A percentile compares a stretch with the other conserved stretches of the same genome.
These are phyloP conservation scores for Mycena haematopus DNA, from an alignment of 768 basidiomycete genomes.

Conservation along the genomic window DNA sequence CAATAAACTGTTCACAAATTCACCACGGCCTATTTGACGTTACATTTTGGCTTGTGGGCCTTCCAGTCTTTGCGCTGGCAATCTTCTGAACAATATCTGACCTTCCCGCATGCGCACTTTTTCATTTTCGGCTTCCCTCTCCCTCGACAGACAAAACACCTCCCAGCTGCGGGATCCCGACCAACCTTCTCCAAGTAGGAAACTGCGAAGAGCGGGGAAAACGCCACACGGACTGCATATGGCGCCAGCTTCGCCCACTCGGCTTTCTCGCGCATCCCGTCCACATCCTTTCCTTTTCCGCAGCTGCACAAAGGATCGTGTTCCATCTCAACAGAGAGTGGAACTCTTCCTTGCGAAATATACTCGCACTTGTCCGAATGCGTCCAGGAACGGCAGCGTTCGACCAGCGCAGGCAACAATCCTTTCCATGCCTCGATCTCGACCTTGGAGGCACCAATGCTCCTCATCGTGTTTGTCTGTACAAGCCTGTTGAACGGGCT, in stretches of 20 bases:
- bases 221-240: constrained; percentile 54
- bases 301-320: constrained; percentile 58
- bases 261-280: constrained; percentile 38
- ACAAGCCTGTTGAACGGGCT: constrained; percentile 17
- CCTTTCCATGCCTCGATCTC: constrained; percentile 56
- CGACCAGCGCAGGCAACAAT: constrained; percentile 55
- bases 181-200: constrained; percentile 49
- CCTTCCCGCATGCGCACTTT: constrained; percentile 38
- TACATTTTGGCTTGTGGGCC: constrained; percentile 36
- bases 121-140: constrained; percentile 37
- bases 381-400: constrained; percentile 60
- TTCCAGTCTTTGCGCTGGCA: constrained; percentile 49
- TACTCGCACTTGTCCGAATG: constrained; percentile 59
- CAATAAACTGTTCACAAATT: no score
- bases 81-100: constrained; percentile 31
- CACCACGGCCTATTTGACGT: no score
- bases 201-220: constrained; percentile 55
- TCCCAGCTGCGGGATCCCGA: constrained; percentile 27
- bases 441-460: constrained; percentile 34
- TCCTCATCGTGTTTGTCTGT: constrained; percentile 11
- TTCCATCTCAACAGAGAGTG: constrained; percentile 44
- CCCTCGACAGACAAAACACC: constrained; percentile 39
- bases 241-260: constrained; percentile 49
- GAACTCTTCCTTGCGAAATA: constrained; percentile 37
- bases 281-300: constrained; percentile 55